phyloP scores from a whole-genome alignment of 2,329 filamentous ascomycete species.

The Cordyceps militaris region DNA sequence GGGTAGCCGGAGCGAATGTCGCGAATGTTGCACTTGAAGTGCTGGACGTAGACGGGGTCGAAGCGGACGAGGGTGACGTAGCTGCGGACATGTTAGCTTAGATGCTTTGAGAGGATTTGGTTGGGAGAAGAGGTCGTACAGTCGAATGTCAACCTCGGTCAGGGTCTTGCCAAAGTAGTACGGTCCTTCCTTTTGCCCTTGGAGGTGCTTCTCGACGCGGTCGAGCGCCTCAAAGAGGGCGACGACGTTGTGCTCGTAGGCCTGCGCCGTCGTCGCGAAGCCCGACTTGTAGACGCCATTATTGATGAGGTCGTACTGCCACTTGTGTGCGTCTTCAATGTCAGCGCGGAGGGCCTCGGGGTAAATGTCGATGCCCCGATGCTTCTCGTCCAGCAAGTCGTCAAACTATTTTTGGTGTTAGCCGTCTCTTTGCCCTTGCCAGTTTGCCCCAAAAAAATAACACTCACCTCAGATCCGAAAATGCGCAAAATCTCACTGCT shows the following conservation, averaged over 20 bases:
- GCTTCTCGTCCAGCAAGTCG: conserved; percentile 53
- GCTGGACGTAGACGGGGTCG: conserved; percentile 76
- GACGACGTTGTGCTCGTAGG: conserved; percentile 68
- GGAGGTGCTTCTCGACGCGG: conserved; percentile 64
- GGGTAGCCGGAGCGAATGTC: conserved; percentile 84
- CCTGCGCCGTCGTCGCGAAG: conserved; percentile 76
- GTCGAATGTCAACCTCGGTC: conserved; percentile 75
- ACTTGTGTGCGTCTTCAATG: conserved; percentile 73
- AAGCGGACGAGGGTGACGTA: conserved; percentile 68
- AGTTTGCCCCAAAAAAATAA: background rate
- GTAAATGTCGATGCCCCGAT: conserved; percentile 58
- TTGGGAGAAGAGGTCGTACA: conserved; percentile 32
- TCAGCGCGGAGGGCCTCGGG: conserved; percentile 54
- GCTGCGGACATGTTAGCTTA: conserved; percentile 23
- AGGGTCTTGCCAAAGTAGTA: conserved; percentile 70
- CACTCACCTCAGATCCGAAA: conserved; percentile 63
- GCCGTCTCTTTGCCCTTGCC: background rate
- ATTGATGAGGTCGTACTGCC: conserved; percentile 71
- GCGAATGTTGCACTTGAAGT: conserved; percentile 80
- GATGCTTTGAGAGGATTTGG: background rate
- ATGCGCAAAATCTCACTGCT: conserved; percentile 89
- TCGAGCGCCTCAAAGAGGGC: conserved; percentile 72
- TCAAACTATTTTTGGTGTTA: conserved; percentile 51
- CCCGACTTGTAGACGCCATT: conserved; percentile 70
- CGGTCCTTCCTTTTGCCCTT: conserved; percentile 40